These are phyloP conservation scores for Colletotrichum simmondsii DNA, from an alignment of 2,329 filamentous ascomycete species.

Conservation along the genomic window DNA sequence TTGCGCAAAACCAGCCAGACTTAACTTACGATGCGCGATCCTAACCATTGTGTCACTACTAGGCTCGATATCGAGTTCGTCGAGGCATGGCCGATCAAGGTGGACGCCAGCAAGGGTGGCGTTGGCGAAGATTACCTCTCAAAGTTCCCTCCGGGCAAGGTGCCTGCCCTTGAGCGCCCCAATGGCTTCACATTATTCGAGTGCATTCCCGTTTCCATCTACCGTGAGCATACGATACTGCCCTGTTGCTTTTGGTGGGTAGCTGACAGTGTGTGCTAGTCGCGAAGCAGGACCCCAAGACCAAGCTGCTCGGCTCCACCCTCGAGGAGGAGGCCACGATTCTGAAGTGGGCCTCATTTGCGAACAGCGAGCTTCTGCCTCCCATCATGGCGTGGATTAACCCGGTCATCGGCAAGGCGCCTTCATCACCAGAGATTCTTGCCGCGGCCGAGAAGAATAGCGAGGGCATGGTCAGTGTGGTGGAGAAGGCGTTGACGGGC, in stretches of 20 bases:
- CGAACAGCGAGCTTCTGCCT: slow-evolving; percentile 24
- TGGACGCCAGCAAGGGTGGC: slow-evolving; percentile 24
- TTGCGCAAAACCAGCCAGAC: accelerated
- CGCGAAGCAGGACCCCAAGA: slow-evolving; percentile 22
- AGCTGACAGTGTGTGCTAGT: not conserved
- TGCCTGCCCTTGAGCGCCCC: slow-evolving; percentile 16
- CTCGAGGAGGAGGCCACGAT: slow-evolving; percentile 23
- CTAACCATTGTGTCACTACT: not conserved
- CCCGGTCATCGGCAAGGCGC: slow-evolving; percentile 11
- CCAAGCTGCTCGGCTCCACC: slow-evolving; percentile 22
- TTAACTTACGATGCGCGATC: accelerated
- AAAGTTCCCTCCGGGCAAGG: slow-evolving; percentile 22
- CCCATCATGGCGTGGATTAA: slow-evolving; percentile 30
- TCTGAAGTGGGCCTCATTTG: slow-evolving; percentile 25
- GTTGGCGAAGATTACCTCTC: slow-evolving; percentile 18
- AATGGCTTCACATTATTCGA: slow-evolving; percentile 17
- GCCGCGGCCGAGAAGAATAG: slow-evolving; percentile 24
- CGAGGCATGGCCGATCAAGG: slow-evolving; percentile 29
- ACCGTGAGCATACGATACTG: not conserved
- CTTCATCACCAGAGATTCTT: slow-evolving; percentile 14
- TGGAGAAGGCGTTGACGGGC: slow-evolving; percentile 24
- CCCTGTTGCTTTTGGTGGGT: not conserved
- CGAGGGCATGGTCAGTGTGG: slow-evolving; percentile 25
- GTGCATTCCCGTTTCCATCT: slow-evolving; percentile 20
- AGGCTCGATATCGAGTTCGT: slow-evolving; percentile 24